These are phyloP conservation scores for Penicillium sp. DNA, from an alignment of 2,329 filamentous ascomycete species.

Conservation along the genomic window DNA sequence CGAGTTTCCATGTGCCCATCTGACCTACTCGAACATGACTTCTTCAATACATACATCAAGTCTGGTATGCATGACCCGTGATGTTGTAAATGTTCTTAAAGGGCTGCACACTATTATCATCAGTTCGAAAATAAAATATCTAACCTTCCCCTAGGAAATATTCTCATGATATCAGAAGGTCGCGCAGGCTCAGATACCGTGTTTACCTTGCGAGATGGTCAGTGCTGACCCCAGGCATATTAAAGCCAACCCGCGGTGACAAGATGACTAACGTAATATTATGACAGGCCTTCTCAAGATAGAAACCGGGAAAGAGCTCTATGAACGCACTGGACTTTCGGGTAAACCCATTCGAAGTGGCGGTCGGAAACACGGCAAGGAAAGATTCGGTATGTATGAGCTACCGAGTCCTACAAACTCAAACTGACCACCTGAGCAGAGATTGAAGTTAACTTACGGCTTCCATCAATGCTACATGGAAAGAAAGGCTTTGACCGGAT, in stretches of 20 bases:
- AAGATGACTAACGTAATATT: background rate
- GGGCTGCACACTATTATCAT: background rate
- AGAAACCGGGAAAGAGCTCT: conserved; percentile 77
- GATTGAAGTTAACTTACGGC: conserved; percentile 73
- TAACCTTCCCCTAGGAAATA: conserved; percentile 58
- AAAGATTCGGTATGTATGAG: conserved; percentile 67
- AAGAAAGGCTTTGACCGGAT: conserved; percentile 81
- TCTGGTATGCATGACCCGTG: conserved; percentile 53
- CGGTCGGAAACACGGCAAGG: conserved; percentile 65
- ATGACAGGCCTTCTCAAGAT: conserved; percentile 67
- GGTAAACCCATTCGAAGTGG: conserved; percentile 65
- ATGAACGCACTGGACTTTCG: conserved; percentile 77
- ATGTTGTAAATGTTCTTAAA: background rate
- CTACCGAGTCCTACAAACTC: background rate
- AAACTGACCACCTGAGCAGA: conserved; percentile 49
- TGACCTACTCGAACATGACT: conserved; percentile 70
- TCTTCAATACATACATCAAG: conserved; percentile 86
- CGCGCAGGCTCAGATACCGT: conserved; percentile 68
- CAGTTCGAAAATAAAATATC: background rate
- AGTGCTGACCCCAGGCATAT: conserved; percentile 8
- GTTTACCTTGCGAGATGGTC: conserved; percentile 71
- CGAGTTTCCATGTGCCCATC: conserved; percentile 71
- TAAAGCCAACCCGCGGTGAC: background rate
- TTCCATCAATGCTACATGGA: conserved; percentile 75
- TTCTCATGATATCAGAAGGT: conserved; percentile 83